Conservation (phyloP, 2,329 filamentous ascomycete genomes). For the Cladobotryum mycophilum region DNA sequence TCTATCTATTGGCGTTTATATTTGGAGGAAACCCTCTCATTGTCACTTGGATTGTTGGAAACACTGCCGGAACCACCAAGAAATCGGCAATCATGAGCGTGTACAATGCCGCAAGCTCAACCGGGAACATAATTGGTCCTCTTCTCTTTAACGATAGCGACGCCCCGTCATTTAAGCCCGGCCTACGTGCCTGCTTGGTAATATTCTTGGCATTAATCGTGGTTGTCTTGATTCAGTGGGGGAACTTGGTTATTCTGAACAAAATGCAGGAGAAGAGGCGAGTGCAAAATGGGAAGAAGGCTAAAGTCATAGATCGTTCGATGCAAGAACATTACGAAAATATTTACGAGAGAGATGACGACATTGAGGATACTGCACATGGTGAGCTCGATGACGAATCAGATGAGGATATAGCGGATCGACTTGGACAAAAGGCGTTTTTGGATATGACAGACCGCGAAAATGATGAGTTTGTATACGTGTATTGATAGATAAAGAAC, state of each 20-base stretch:
- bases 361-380: not conserved
- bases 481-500: slow-evolving; percentile 37
- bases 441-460: slow-evolving; percentile 57
- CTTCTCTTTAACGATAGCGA: slow-evolving; percentile 54
- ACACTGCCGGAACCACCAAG: slow-evolving; percentile 63
- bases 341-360: slow-evolving; percentile 9
- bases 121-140: slow-evolving; percentile 62
- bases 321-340: slow-evolving; percentile 49
- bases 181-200: slow-evolving; percentile 48
- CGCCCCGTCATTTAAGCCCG: slow-evolving; percentile 52
- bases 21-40: slow-evolving; percentile 61
- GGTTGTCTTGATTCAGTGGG: slow-evolving; percentile 47
- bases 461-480: slow-evolving; percentile 64
- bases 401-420: slow-evolving; percentile 11
- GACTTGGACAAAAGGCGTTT: slow-evolving; percentile 44
- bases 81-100: slow-evolving; percentile 58
- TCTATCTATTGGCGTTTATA: slow-evolving; percentile 61
- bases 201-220: slow-evolving; percentile 49
- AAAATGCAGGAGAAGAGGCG: slow-evolving; percentile 48
- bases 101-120: slow-evolving; percentile 55
- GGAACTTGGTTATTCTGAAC: slow-evolving; percentile 51
- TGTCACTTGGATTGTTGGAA: slow-evolving; percentile 62
- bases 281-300: slow-evolving; percentile 54
- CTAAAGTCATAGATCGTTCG: slow-evolving; percentile 51
- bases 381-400: slow-evolving; percentile 24